Conservation (phyloP, 495 filamentous ascomycete species). For the Tuber brumale region DNA sequence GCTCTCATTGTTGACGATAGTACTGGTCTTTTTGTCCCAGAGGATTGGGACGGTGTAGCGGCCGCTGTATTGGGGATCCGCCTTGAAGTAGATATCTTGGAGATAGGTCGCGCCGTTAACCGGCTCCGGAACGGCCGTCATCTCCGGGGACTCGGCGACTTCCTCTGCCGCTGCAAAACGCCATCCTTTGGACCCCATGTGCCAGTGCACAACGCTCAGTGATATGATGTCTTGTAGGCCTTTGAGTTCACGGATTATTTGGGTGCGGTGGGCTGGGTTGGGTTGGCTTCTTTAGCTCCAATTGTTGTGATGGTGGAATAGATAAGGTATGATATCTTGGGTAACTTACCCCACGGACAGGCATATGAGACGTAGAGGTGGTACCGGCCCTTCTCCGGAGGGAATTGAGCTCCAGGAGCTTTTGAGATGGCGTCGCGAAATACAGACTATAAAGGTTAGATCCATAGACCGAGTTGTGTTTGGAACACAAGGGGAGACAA, state of each 20-base stretch:
- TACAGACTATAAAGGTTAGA: constrained; percentile 27
- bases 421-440: constrained; percentile 42
- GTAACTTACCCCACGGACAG: constrained; percentile 63
- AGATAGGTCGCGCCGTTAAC: constrained; percentile 59
- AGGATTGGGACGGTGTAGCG: constrained; percentile 74
- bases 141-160: constrained; percentile 46
- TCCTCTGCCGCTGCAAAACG: constrained; percentile 66
- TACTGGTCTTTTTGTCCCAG: constrained; percentile 65
- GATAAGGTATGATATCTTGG: constrained; percentile 11
- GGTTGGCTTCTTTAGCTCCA: neutral
- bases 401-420: constrained; percentile 56
- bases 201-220: constrained; percentile 61
- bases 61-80: constrained; percentile 61
- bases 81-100: constrained; percentile 63
- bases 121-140: constrained; percentile 57
- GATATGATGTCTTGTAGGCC: constrained; percentile 68
- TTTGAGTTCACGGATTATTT: constrained; percentile 69
- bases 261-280: constrained; percentile 59
- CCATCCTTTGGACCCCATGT: constrained; percentile 65
- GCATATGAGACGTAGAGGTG: constrained; percentile 69
- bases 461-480: neutral
- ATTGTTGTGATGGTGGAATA: neutral
- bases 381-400: constrained; percentile 68
- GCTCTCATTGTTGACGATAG: constrained; percentile 79
- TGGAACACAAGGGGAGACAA: neutral